Conservation (phyloP, 768 basidiomycete genomes). For the Suillus lakei region DNA sequence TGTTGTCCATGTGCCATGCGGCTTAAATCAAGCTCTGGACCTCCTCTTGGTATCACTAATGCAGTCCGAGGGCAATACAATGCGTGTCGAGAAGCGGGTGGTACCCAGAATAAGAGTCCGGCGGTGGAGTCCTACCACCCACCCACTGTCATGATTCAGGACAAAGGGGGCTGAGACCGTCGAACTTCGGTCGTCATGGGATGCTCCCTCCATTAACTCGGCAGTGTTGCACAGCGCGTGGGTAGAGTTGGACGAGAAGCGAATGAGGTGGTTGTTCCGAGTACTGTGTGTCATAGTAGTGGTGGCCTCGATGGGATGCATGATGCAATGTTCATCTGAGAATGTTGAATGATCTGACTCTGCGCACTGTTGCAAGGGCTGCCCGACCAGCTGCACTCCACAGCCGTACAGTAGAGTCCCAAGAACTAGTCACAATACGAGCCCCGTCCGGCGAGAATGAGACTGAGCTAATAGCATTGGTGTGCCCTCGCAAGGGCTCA, state of each 20-base stretch:
- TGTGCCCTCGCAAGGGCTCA: not conserved
- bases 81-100: not conserved
- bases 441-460: not conserved
- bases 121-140: not conserved
- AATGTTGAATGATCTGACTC: not conserved
- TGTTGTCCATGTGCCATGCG: not conserved
- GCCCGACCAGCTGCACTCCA: not conserved
- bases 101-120: slow-evolving; percentile 1
- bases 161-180: not conserved
- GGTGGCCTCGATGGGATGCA: not conserved
- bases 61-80: not conserved
- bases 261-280: not conserved
- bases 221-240: not conserved
- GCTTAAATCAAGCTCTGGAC: slow-evolving; percentile 5
- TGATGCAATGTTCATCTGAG: not conserved
- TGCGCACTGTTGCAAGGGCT: not conserved
- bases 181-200: not conserved
- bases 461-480: not conserved
- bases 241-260: not conserved
- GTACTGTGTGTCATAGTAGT: not conserved
- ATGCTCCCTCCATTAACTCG: not conserved
- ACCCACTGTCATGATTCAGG: not conserved
- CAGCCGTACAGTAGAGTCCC: not conserved
- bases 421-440: not conserved
- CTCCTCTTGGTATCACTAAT: slow-evolving; percentile 1